These are phyloP conservation scores for Orbilia ellipsospora DNA, from an alignment of 2,329 filamentous ascomycete species.

Conservation along the genomic window DNA sequence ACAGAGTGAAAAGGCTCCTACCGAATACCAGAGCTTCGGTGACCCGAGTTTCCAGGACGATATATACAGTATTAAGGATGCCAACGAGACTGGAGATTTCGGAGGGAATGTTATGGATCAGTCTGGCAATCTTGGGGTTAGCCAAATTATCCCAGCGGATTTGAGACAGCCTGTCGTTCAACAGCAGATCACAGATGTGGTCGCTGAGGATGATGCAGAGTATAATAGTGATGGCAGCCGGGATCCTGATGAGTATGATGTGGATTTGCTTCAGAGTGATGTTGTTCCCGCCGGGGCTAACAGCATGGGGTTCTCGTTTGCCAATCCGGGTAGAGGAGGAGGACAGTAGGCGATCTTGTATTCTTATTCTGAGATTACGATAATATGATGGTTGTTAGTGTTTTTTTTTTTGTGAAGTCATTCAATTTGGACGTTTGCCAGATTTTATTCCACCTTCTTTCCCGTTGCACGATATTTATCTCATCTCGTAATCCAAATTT, in stretches of 20 bases:
- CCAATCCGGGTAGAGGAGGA: background rate
- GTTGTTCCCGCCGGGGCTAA: conserved; percentile 7
- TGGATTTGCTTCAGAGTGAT: conserved; percentile 4
- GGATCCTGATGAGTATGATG: conserved; percentile 6
- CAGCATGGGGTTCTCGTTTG: conserved; percentile 28
- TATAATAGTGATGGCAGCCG: conserved; percentile 13
- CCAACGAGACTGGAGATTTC: conserved; percentile 7
- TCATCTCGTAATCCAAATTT: too few species aligned
- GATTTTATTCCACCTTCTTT: too few species aligned
- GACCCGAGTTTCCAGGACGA: conserved; percentile 22
- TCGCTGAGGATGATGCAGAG: conserved; percentile 10
- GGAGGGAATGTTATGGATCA: conserved; percentile 10
- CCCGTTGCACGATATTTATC: too few species aligned
- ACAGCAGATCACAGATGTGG: background rate
- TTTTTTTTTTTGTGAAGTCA: background rate
- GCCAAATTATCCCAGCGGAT: conserved; percentile 11
- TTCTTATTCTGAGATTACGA: background rate
- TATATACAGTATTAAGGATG: background rate
- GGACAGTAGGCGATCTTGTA: background rate
- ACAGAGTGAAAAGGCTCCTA: background rate
- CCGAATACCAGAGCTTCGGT: conserved; percentile 11
- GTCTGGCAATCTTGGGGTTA: conserved; percentile 10
- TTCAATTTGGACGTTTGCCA: background rate
- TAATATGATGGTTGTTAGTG: background rate
- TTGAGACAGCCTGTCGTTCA: background rate